Base-by-base conservation (phyloP, 2,329 filamentous ascomycete genomes). In the Lachnellula suecica region DNA sequence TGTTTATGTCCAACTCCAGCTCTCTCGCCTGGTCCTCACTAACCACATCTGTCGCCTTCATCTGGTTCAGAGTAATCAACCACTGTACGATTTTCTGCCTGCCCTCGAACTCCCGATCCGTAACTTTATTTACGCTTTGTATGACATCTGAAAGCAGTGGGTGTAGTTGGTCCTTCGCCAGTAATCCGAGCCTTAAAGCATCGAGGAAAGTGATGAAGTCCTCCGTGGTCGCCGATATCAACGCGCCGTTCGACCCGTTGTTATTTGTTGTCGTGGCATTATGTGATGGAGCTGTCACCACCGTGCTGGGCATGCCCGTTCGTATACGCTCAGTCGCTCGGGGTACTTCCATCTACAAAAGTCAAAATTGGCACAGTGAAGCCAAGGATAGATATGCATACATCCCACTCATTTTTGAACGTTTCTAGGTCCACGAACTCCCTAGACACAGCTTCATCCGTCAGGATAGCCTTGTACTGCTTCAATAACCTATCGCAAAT, bases 181-280 rank as follows among this genome's bases (percentile, higher is more conserved):
- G 79, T 65, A 97, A 84, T 41, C 93, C 92, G 49, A 99, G 83
- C 68, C 92, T 92, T 63, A 99, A 81, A 15, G 94, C 95, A 68
- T 99, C 94, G 47, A 99, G 82, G 67, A 99, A 93, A 0, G 94
- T 99, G 71, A 99, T 99, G 70, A 99, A 99, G 70, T 97, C 95
- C 71, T 99, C 92, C 1, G 93, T 97, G 2, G 94, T 94, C 59
- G 93, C 87, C 38, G 95, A 76, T 53, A 97, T 95, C 31, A 97
- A 71, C 3, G 83, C 75, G 9, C 83, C 64, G 57, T 67, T 62
- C 48, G 59, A 79, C 62, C 74, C 72, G 49, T 60, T 57, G 57
- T 61, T 56, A 56, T 54, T 79, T 63, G 74, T 71, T 50, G 68
- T 66, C 11, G 71, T 67, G 4, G 74, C 67, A 25, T 74, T 69